Percentiles rank a stretch among this genome's conserved stretches.
Conservation (phyloP, 345 rosid species). For the Brassica cretica region DNA sequence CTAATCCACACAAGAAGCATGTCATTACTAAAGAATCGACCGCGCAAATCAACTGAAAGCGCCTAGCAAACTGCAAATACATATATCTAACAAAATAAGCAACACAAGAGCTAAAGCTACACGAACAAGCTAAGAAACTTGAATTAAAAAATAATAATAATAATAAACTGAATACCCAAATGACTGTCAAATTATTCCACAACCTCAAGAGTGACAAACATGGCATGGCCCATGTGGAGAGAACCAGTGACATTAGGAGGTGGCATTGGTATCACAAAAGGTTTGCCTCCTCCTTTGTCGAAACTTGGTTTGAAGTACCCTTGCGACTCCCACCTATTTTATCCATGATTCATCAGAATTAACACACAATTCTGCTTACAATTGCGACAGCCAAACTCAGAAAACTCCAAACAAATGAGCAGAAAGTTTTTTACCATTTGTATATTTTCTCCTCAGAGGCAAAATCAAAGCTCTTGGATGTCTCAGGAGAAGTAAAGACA, state of each 20-base stretch:
- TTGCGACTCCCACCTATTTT: slow-evolving; percentile 90
- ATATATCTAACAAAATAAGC: neutral
- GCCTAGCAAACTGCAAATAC: neutral
- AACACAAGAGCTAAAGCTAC: slow-evolving; percentile 6
- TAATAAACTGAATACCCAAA: slow-evolving; percentile 34
- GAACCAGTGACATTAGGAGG: slow-evolving; percentile 99
- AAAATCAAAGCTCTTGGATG: slow-evolving; percentile 84
- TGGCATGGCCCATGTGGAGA: slow-evolving; percentile 98
- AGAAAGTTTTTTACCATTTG: slow-evolving; percentile 58
- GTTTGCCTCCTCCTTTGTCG: slow-evolving; percentile 62
- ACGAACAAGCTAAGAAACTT: slow-evolving; percentile 20
- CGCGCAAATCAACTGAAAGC: neutral
- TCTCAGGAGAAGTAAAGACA: slow-evolving; percentile 71
- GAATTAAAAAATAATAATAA: slow-evolving; percentile 3
- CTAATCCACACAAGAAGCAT: slow-evolving; percentile 13
- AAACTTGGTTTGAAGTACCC: slow-evolving; percentile 82
- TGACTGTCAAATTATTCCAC: slow-evolving; percentile 35
- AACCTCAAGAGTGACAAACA: slow-evolving; percentile 99
- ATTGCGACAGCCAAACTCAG: neutral
- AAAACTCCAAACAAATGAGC: neutral
- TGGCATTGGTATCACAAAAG: slow-evolving; percentile 94
- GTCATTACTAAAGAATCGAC: neutral
- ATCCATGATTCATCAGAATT: neutral
- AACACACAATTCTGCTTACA: neutral
- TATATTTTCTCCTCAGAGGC: slow-evolving; percentile 85